These are phyloP conservation scores for Cutaneotrichosporon sp. DNA, from an alignment of 1,284 basidiomycete species.

Conservation along the genomic window DNA sequence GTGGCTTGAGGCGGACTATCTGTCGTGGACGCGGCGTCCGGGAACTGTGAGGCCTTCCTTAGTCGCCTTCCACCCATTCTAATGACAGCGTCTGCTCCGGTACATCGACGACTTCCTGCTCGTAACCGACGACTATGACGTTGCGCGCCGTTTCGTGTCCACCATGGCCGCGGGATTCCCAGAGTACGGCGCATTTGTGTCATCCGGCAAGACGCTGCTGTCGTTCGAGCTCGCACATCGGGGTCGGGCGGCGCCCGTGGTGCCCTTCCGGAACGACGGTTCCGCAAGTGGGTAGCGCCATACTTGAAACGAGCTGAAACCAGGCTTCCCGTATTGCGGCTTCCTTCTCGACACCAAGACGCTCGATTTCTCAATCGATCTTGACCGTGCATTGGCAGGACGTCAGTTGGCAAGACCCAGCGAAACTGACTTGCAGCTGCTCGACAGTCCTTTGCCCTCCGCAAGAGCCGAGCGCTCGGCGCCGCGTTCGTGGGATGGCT, in stretches of 20 bases:
- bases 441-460: conserved; percentile 43
- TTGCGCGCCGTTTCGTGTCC: conserved; percentile 67
- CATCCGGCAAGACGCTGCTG: conserved; percentile 78
- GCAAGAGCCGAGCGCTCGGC: conserved; percentile 31
- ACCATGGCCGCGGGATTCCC: conserved; percentile 81
- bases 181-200: conserved; percentile 88
- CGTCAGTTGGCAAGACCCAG: conserved; percentile 51
- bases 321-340: conserved; percentile 89
- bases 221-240: conserved; percentile 33
- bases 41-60: conserved; percentile 56
- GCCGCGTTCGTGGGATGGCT: conserved; percentile 42
- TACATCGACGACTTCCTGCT: conserved; percentile 93
- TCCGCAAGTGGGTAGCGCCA: conserved; percentile 6
- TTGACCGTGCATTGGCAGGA: conserved; percentile 58
- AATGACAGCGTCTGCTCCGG: conserved; percentile 64
- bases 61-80: not conserved
- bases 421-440: conserved; percentile 28
- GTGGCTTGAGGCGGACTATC: conserved; percentile 67
- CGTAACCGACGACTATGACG: conserved; percentile 63
- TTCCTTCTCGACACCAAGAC: conserved; percentile 67
- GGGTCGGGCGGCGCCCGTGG: conserved; percentile 24
- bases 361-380: conserved; percentile 71
- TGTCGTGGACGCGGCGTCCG: conserved; percentile 58
- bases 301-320: conserved; percentile 6
- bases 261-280: conserved; percentile 11